These are phyloP conservation scores for Schizochytrium sp. DNA, from an alignment of 108 stramenopile species.

Conservation along the genomic window DNA sequence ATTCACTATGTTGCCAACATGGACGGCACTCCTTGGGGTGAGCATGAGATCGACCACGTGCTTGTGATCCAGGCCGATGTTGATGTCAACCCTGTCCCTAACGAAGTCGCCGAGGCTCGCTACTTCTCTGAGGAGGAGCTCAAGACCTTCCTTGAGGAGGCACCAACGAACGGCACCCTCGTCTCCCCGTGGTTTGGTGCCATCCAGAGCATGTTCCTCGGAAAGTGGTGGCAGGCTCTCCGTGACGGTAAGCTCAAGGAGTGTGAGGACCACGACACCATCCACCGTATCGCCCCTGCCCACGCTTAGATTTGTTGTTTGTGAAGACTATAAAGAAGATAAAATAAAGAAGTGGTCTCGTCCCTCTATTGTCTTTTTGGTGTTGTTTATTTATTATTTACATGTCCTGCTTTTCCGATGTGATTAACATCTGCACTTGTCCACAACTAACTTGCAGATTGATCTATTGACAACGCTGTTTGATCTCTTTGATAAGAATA, in stretches of 20 bases:
- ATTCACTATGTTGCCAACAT: conserved; percentile 92
- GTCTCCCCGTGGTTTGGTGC: conserved; percentile 63
- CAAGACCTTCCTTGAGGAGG: conserved; percentile 79
- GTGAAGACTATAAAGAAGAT: not conserved
- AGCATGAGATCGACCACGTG: conserved; percentile 99
- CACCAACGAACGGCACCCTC: not conserved
- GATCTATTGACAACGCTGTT: too few species aligned
- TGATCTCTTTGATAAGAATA: too few species aligned
- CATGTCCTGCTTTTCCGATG: too few species aligned
- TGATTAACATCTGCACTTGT: too few species aligned
- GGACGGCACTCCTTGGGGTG: conserved; percentile 89
- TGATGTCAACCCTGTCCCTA: conserved; percentile 81
- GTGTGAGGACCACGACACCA: conserved; percentile 30
- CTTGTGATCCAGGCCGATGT: conserved; percentile 84
- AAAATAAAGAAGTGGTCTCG: not conserved
- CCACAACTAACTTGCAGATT: too few species aligned
- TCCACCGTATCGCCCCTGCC: conserved; percentile 34
- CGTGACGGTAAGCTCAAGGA: conserved; percentile 13
- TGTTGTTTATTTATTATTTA: too few species aligned
- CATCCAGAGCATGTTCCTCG: conserved; percentile 46
- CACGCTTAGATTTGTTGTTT: not conserved
- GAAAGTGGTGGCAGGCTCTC: conserved; percentile 61
- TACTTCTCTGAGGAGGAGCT: conserved; percentile 83
- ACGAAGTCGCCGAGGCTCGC: conserved; percentile 87
- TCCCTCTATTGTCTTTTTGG: too few species aligned